Base-by-base conservation (phyloP, 2,329 filamentous ascomycete species). In the Ophiosphaerella korrae region DNA sequence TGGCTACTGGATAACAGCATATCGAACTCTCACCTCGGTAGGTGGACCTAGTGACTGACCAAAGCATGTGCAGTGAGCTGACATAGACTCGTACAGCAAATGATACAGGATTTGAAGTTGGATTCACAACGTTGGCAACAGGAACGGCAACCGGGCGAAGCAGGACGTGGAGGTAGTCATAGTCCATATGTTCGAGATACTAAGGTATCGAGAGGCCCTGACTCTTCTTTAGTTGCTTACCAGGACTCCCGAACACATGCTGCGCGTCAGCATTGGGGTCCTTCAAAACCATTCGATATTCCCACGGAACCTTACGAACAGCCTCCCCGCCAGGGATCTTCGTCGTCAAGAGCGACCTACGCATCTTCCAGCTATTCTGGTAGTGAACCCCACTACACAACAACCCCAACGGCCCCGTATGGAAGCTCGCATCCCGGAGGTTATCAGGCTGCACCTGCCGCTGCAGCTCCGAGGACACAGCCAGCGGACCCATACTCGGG, bases 1-100 rank as follows among this genome's bases (percentile, higher is more conserved):
- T 42, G 78, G 78, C 50, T 81, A 78, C 71, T 79, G 76, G 77
- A 80, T 81, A 59, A 78, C 77, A 46, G 78, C 78, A 32, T 80
- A 80, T 64, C 75, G 78, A 36, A 80, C 77, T 41, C 68, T 81
- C 47, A 81, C 78, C 38, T 72, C 76, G 63, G 78, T 80, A 75
- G 48, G 77, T 68, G 21, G 14, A 26, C 31, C 7, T 18, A 11
- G 3, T 7, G 16, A 13, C 5, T 31, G 42, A 16, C 26, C 14
- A 4, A 7, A 5, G 11, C 6, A 16, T 18, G 23, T 42, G 46
- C 32, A 32, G 43, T 29, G 26, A 31, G 55, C 67, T 68, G 56
- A 69, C 66, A 29, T 31, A 37, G 23, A 48, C 37, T 12, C 12
- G 5, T 21, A 42, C 38, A 73, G 78, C 75, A 77, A 64, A 80